Base-by-base conservation (phyloP, 2,329 filamentous ascomycete species). In the Dendryphion nanum region DNA sequence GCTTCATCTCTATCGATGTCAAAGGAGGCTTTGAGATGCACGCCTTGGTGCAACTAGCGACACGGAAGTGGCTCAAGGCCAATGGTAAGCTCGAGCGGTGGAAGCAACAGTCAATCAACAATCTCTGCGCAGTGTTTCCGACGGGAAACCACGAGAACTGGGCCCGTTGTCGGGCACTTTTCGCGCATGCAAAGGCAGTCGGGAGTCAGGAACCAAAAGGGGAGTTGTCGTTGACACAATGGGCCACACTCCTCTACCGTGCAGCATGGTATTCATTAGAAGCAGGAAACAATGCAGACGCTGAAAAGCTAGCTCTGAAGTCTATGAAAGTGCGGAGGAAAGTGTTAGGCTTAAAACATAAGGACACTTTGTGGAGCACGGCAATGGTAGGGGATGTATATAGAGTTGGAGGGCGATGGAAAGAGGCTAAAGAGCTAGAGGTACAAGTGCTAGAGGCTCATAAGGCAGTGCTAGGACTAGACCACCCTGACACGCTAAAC, bases 141-240 rank as follows among this genome's bases (percentile, higher is more conserved):
- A 47, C 29, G 1, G 47, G 52, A 31, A 6, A 57, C 0, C 57
- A 59, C 36, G 40, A 57, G 24, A 67, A 61, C 37, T 66, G 59
- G 63, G 18, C 41, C 28, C 50, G n/a, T 17, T 68, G 63, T 40
- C 49, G 48, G 37, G 23, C 35, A 18, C 53, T 68, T 8, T 61
- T 60, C 37, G 44, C 63, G 29, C 62, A 67, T 47, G 56, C 47
- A 1, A 40, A 43, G 35, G 37, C 33, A 5, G 40, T 33, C n/a
- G 26, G 10, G 18, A 19, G 28, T 1, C 15, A 35, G 30, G 29
- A 18, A 21, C 38, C 35, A 18, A 16, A 32, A 19, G 34, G 19
- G 3, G 16, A 31, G 23, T 21, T 5, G 14, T 20, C 28, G 15
- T 19, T 26, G 13, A 23, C 13, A 26, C 23, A 28, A 19, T 40